Evolutionary conservation across 2,329 filamentous ascomycete species (phyloP).

Genomic region (Epichloe glyceriae): DNA sequence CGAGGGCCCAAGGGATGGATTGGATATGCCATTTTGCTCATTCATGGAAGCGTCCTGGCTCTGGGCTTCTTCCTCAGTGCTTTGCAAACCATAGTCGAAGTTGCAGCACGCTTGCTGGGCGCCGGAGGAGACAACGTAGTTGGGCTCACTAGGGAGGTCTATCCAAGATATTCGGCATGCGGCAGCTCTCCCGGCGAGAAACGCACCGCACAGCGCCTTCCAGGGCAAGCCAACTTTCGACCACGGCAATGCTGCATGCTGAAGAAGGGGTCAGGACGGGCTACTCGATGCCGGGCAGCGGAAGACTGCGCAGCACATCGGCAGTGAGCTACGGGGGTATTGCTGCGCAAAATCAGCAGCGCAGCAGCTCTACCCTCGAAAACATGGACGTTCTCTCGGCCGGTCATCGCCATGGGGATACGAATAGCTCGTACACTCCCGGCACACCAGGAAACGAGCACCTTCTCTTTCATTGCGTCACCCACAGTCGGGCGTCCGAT

Average conservation of each 20-base stretch:
- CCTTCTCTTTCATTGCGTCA: constrained; percentile 57
- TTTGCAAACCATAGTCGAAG: constrained; percentile 79
- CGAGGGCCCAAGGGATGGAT: constrained; percentile 83
- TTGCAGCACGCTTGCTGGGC: constrained; percentile 68
- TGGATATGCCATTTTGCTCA: constrained; percentile 76
- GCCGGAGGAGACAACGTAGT: constrained; percentile 63
- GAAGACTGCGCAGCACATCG: constrained; percentile 47
- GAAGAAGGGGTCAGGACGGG: constrained; percentile 49
- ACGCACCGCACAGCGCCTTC: constrained; percentile 51
- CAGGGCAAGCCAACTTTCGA: constrained; percentile 71
- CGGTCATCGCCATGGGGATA: constrained; percentile 36
- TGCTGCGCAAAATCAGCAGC: constrained; percentile 29
- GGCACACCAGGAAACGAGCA: constrained; percentile 62
- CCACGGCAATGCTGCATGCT: constrained; percentile 62
- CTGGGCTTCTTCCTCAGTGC: constrained; percentile 92
- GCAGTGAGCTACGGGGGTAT: constrained; percentile 43
- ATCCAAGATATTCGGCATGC: constrained; percentile 81
- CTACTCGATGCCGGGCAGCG: constrained; percentile 35
- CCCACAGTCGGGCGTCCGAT: constrained; percentile 35
- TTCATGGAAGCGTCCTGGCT: constrained; percentile 74
- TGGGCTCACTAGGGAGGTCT: constrained; percentile 64
- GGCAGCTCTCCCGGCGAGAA: constrained; percentile 66
- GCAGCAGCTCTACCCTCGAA: constrained; percentile 44
- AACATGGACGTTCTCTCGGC: constrained; percentile 33
- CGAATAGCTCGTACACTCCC: constrained; percentile 53